Evolutionary conservation across 2,329 filamentous ascomycete species (phyloP), one percentile per base, ranked within the genome.

Genomic region (Xylaria arbuscula): DNA sequence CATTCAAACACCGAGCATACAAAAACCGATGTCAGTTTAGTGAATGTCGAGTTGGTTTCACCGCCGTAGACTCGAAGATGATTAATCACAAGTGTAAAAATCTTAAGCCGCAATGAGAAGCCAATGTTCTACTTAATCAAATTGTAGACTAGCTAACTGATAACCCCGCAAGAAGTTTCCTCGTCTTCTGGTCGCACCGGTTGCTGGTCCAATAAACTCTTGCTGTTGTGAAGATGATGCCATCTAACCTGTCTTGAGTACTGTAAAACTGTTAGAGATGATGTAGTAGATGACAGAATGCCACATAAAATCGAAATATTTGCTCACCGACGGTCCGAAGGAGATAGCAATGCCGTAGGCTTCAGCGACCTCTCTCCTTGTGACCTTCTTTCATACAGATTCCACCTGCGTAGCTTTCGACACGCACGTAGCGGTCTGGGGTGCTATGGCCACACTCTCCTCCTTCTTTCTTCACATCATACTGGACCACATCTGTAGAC

Each of bases 301-400:
- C 9, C 15, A 28, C 4, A 19, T 10, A 2, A 28, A 15, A n/a
- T n/a, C 11, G 8, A n/a, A 17, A 36, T 13, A 4, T 22, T 9
- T 22, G 38, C 62, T 60, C 38, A 66, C 63, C 19, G 28, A 48
- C 19, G n/a, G 22, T 15, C 6, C 19, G 40, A 2, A 17, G 32
- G 7, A 13, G 47, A n/a, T 5, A 40, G 42, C 48, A 7, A 19
- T 32, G 24, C 10, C 8, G 22, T 53, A 38, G n/a, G n/a, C n/a
- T 28, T 60, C 11, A 59, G 28, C 62, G 62, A 9, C 40, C 63
- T 10, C 15, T 19, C 51, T 55, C 57, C n/a, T 24, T 56, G 50
- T 66, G 63, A 19, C 36, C 53, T 13, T 54, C 42, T 11, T 59
- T 50, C 17, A 13, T 22, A 45, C 48, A 66, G 32, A 66, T 40